Conservation (phyloP, 2,329 filamentous ascomycete genomes). For the Pestalotiopsis sp. region DNA sequence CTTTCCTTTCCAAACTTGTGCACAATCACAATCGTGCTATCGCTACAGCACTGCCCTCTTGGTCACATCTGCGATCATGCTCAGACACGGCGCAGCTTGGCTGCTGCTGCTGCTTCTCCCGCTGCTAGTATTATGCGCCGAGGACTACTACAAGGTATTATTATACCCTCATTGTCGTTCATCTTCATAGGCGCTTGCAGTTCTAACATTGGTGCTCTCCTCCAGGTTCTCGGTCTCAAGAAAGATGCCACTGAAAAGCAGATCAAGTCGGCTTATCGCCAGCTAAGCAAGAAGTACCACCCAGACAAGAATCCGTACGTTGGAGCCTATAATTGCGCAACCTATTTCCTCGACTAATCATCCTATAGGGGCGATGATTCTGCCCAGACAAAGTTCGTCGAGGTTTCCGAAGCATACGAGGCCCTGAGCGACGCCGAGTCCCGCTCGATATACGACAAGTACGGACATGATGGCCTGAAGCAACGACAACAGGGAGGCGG, state of each 20-base stretch:
- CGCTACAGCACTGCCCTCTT: neutral
- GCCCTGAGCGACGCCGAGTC: slow-evolving; percentile 78
- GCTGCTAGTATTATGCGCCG: slow-evolving; percentile 57
- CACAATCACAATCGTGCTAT: neutral
- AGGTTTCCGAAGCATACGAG: slow-evolving; percentile 95
- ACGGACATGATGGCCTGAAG: slow-evolving; percentile 89
- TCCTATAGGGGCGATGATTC: slow-evolving; percentile 69
- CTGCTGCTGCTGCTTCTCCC: slow-evolving; percentile 58
- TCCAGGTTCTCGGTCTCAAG: slow-evolving; percentile 76
- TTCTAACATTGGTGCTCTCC: slow-evolving; percentile 14
- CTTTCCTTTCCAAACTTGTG: neutral
- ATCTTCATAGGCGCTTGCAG: neutral
- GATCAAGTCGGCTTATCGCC: slow-evolving; percentile 91
- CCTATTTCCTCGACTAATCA: slow-evolving; percentile 10
- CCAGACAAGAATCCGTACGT: slow-evolving; percentile 96
- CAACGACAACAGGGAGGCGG: slow-evolving; percentile 75
- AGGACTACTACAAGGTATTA: slow-evolving; percentile 82
- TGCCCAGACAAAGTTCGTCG: slow-evolving; percentile 89
- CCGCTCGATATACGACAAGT: slow-evolving; percentile 89
- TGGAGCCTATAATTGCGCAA: slow-evolving; percentile 3
- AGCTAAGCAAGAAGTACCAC: slow-evolving; percentile 92
- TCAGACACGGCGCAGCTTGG: slow-evolving; percentile 50
- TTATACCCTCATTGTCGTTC: neutral
- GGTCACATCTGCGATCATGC: slow-evolving; percentile 44
- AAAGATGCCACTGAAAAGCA: slow-evolving; percentile 82